Percentiles rank a stretch among this genome's conserved stretches.
Evolutionary conservation across 208 protist genomes (phyloP).

Genomic region (Leishmania major): DNA sequence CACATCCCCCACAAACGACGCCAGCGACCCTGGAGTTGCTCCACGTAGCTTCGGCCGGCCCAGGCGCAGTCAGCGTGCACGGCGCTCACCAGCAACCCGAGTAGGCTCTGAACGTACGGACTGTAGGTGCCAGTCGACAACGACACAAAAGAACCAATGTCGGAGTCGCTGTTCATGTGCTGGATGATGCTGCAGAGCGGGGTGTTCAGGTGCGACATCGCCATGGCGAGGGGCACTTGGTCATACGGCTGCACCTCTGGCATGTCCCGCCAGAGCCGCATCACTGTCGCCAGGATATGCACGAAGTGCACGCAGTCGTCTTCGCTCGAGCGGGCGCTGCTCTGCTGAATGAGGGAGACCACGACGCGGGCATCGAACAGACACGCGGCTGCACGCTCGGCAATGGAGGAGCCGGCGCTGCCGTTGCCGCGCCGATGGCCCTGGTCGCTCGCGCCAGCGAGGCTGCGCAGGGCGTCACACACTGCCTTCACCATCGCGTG

Average conservation of each 20-base stretch:
- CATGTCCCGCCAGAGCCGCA: constrained; percentile 70
- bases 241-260: constrained; percentile 57
- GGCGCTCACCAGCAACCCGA: constrained; percentile 61
- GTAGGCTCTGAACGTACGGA: constrained; percentile 59
- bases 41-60: constrained; percentile 40
- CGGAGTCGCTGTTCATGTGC: constrained; percentile 29
- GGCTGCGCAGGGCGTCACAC: constrained; percentile 18
- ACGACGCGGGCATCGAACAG: constrained; percentile 72
- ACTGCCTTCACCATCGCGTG: constrained; percentile 30
- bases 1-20: constrained; percentile 48
- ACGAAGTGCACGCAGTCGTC: constrained; percentile 50
- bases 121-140: constrained; percentile 63
- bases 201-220: constrained; percentile 73
- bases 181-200: constrained; percentile 60
- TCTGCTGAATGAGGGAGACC: constrained; percentile 45
- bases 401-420: not conserved
- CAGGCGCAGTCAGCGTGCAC: constrained; percentile 70
- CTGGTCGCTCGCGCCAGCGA: not conserved
- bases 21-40: constrained; percentile 53
- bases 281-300: constrained; percentile 50
- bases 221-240: constrained; percentile 68
- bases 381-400: constrained; percentile 30
- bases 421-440: not conserved
- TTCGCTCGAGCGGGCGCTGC: constrained; percentile 25
- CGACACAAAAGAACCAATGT: constrained; percentile 38